Evolutionary conservation across 305 asterid species (phyloP).

Genomic region (Solanum aculeatissimum): DNA sequence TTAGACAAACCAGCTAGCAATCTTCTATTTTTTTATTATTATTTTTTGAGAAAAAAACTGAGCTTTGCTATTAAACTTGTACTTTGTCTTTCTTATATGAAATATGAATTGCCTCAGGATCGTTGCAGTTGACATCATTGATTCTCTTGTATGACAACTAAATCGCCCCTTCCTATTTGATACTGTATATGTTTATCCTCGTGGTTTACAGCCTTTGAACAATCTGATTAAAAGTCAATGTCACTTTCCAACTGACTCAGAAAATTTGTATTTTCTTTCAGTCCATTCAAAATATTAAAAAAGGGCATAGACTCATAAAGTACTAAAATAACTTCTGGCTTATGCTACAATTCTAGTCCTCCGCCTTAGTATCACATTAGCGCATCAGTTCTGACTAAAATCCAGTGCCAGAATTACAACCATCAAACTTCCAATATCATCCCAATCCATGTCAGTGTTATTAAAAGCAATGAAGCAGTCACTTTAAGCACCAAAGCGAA

Average conservation of each 20-base stretch:
- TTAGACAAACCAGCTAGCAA: background rate
- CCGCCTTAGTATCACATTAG: background rate
- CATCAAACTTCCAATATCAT: background rate
- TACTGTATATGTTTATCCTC: background rate
- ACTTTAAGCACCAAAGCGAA: too few relatives aligned
- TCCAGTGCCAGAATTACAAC: background rate
- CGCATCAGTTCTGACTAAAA: background rate
- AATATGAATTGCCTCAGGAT: background rate
- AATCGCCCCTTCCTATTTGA: background rate
- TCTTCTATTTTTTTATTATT: background rate
- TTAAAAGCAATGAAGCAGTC: too few relatives aligned
- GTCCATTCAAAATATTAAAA: background rate
- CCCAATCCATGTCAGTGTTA: background rate
- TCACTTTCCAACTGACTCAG: background rate
- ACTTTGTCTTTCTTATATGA: background rate
- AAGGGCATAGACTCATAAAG: background rate
- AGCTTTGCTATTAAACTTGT: background rate
- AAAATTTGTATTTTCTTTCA: background rate
- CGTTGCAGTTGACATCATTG: background rate
- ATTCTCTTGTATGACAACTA: background rate
- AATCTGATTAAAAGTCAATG: background rate
- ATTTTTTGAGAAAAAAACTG: background rate
- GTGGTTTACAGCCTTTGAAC: background rate
- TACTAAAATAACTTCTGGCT: background rate
- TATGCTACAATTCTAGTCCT: background rate